Base-by-base conservation (phyloP, 371 early-diverging fungal genomes). In the Capniomyces stellatus region DNA sequence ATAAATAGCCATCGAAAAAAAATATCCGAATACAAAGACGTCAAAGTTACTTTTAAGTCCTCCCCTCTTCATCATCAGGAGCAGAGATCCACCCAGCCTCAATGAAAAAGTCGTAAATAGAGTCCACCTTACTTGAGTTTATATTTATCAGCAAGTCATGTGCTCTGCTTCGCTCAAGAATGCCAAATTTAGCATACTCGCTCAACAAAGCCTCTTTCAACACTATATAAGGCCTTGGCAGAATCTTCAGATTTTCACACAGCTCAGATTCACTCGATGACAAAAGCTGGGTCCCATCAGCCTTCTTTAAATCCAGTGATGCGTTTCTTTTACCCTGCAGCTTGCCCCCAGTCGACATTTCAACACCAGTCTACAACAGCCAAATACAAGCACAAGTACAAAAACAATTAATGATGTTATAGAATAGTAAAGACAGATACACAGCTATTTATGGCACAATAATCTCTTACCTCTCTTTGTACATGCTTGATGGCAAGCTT, bases 41-140 rank as follows among this genome's bases (percentile, higher is more conserved):
- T n/a, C n/a, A n/a, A n/a, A n/a, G n/a, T n/a, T n/a, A n/a, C n/a
- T n/a, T n/a, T n/a, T n/a, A n/a, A n/a, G n/a, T n/a, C n/a, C n/a
- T n/a, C n/a, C n/a, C n/a, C n/a, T n/a, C n/a, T n/a, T n/a, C n/a
- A n/a, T n/a, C n/a, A n/a, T n/a, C n/a, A n/a, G n/a, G n/a, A n/a
- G n/a, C n/a, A n/a, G n/a, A n/a, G n/a, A 94, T 81, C 95, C 92
- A 94, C 0, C 93, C 92, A 59, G 74, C 82, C 57, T 79, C 77
- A 8, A 88, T 75, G 62, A 92, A 92, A 59, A 91, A 92, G 58
- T 93, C 89, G 57, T 83, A 92, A 6, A 94, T 76, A 55, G 75
- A 62, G 56, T 75, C 75, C 0, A 87, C 82, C 65, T 89, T 92
- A 71, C 82, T 83, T 3, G 80, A 83, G 58, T 92, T 92, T 54